phyloP scores from a whole-genome alignment of 345 rosid species.

The Excoecaria cochinchinensis region DNA sequence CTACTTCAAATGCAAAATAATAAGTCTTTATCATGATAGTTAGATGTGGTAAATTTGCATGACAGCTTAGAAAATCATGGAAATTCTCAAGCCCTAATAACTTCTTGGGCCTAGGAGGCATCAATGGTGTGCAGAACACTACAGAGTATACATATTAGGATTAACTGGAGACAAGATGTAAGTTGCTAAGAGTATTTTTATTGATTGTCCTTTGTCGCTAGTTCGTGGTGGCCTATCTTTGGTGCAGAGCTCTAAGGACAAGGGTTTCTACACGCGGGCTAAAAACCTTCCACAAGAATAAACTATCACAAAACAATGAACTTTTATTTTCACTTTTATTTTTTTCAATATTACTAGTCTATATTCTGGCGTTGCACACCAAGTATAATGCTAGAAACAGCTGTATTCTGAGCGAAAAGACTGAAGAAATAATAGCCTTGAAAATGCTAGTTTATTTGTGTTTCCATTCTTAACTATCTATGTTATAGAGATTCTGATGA shows the following conservation, averaged over 20 bases:
- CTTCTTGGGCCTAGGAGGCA: not conserved
- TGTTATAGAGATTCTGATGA: not conserved
- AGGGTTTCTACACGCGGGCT: no score
- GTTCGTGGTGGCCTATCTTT: no score
- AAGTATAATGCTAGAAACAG: not conserved
- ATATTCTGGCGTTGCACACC: no score
- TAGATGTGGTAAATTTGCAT: not conserved
- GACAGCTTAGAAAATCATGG: not conserved
- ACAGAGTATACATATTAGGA: no score
- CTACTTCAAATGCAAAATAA: not conserved
- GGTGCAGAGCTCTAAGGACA: not conserved
- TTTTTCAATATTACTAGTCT: no score
- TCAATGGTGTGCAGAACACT: not conserved
- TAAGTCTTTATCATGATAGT: not conserved
- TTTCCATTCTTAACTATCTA: not conserved
- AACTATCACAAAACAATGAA: no score
- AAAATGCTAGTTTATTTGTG: not conserved
- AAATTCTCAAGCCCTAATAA: not conserved
- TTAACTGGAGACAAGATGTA: no score
- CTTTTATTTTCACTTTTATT: no score
- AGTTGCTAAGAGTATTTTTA: not conserved
- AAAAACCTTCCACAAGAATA: not conserved
- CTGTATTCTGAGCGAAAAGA: not conserved
- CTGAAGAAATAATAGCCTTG: not conserved
- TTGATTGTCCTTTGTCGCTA: no score